Percentiles rank a stretch among this genome's conserved stretches.
Conservation (phyloP, 2,329 filamentous ascomycete species). For the Didymella keratinophila region DNA sequence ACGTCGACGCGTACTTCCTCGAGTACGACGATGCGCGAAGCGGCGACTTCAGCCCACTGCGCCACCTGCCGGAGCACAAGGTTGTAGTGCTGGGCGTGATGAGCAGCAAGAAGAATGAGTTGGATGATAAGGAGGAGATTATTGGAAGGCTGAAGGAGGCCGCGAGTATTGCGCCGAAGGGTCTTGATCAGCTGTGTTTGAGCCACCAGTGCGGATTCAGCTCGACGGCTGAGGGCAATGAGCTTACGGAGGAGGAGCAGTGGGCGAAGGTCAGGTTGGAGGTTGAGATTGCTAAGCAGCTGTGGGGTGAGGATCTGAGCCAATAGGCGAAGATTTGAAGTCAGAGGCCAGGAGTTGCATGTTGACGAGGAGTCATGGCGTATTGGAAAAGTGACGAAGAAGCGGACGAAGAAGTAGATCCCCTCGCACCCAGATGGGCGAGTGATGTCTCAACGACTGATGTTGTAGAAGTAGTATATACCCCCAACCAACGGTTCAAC, state of each 20-base stretch:
- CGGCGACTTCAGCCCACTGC: slow-evolving; percentile 63
- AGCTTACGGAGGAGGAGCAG: slow-evolving; percentile 64
- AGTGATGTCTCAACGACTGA: slow-evolving; percentile 22
- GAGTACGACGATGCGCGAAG: slow-evolving; percentile 66
- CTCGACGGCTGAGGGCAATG: slow-evolving; percentile 65
- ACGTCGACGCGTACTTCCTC: slow-evolving; percentile 67
- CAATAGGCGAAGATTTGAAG: slow-evolving; percentile 21
- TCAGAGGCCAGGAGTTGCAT: no score
- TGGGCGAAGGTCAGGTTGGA: slow-evolving; percentile 65
- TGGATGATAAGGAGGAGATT: slow-evolving; percentile 59
- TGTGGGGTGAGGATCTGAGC: slow-evolving; percentile 62
- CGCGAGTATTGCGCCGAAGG: slow-evolving; percentile 57
- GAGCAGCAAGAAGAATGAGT: slow-evolving; percentile 64
- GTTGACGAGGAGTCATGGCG: background rate
- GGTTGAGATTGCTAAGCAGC: slow-evolving; percentile 65
- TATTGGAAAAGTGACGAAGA: background rate
- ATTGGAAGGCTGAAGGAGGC: slow-evolving; percentile 50
- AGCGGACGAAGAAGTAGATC: background rate
- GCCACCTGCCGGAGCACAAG: slow-evolving; percentile 63
- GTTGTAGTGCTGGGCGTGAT: slow-evolving; percentile 64
- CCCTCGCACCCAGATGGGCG: background rate
- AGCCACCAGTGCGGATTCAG: slow-evolving; percentile 67
- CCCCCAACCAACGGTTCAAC: slow-evolving; percentile 20
- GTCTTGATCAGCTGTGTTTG: slow-evolving; percentile 63
- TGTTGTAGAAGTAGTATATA: slow-evolving; percentile 15